These are phyloP conservation scores for Backusella westeae DNA, from an alignment of 192 early-diverging fungal species.

Conservation along the genomic window DNA sequence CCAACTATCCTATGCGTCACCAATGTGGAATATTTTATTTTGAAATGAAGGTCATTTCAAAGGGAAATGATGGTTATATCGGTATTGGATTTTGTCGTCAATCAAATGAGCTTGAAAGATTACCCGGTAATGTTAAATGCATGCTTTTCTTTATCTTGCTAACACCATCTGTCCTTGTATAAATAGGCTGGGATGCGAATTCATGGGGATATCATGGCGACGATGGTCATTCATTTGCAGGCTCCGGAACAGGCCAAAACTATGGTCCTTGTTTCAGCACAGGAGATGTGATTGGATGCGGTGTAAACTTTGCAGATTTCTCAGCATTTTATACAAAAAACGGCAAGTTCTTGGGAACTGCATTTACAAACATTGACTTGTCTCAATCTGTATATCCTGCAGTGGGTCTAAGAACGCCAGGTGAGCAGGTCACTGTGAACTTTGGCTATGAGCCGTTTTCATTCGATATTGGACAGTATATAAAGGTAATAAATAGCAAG, in stretches of 20 bases:
- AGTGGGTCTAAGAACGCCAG: conserved; percentile 71
- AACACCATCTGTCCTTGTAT: background rate
- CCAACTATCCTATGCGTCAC: conserved; percentile 78
- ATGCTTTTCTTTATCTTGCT: background rate
- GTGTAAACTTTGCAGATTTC: conserved; percentile 78
- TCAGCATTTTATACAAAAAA: conserved; percentile 93
- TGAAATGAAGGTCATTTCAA: conserved; percentile 80
- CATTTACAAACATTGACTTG: conserved; percentile 45
- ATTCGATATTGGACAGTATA: conserved; percentile 71
- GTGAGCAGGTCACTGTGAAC: conserved; percentile 72
- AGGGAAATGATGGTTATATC: conserved; percentile 91
- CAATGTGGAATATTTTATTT: conserved; percentile 93
- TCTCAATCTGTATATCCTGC: conserved; percentile 60
- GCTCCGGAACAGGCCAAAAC: conserved; percentile 67
- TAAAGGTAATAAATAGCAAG: conserved; percentile 40
- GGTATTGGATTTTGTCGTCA: conserved; percentile 81
- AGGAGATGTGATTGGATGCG: conserved; percentile 93
- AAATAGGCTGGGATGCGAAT: conserved; percentile 79
- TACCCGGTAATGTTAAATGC: conserved; percentile 68
- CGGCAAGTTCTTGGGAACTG: conserved; percentile 67
- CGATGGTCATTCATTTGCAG: conserved; percentile 86
- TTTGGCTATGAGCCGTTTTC: conserved; percentile 72
- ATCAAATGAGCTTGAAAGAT: conserved; percentile 52
- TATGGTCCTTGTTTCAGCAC: conserved; percentile 92
- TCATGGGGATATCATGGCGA: conserved; percentile 99